These are phyloP conservation scores for Collybia sp. DNA, from an alignment of 768 basidiomycete species.

Conservation along the genomic window DNA sequence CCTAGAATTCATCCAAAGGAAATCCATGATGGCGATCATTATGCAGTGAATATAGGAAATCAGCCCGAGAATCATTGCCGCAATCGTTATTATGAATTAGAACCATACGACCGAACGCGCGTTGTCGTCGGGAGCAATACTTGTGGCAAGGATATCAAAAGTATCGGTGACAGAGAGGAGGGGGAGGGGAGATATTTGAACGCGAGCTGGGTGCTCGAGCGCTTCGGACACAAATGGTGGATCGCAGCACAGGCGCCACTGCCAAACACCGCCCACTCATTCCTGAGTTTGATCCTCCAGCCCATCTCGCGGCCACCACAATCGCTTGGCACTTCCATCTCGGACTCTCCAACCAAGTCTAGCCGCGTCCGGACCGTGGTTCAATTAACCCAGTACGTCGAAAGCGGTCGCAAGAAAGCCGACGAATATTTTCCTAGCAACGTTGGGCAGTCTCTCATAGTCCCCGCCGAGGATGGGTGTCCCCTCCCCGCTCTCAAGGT, in stretches of 20 bases:
- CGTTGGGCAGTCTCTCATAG: conserved; percentile 47
- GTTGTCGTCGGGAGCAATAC: conserved; percentile 35
- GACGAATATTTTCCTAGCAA: conserved; percentile 68
- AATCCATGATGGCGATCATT: conserved; percentile 28
- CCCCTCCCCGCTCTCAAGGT: conserved; percentile 45
- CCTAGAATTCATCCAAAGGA: background rate
- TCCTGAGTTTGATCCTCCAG: conserved; percentile 66
- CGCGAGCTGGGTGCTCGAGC: conserved; percentile 82
- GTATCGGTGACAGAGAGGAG: conserved; percentile 14
- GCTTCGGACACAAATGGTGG: conserved; percentile 72
- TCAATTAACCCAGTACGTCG: conserved; percentile 74
- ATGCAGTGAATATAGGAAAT: conserved; percentile 50
- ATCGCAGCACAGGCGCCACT: conserved; percentile 85
- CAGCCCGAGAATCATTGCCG: conserved; percentile 34
- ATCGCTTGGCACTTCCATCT: conserved; percentile 5
- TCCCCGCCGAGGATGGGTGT: conserved; percentile 40
- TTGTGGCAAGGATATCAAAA: no score
- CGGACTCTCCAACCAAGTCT: conserved; percentile 10
- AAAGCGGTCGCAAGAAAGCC: conserved; percentile 68
- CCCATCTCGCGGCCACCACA: conserved; percentile 32
- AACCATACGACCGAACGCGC: conserved; percentile 80
- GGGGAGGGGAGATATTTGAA: conserved; percentile 62
- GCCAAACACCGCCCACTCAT: conserved; percentile 63
- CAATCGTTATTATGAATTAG: conserved; percentile 73
- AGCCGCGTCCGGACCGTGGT: conserved; percentile 70